phyloP scores from a whole-genome alignment of 2,329 filamentous ascomycete species.

The Aspergillus ochraceoroseus region DNA sequence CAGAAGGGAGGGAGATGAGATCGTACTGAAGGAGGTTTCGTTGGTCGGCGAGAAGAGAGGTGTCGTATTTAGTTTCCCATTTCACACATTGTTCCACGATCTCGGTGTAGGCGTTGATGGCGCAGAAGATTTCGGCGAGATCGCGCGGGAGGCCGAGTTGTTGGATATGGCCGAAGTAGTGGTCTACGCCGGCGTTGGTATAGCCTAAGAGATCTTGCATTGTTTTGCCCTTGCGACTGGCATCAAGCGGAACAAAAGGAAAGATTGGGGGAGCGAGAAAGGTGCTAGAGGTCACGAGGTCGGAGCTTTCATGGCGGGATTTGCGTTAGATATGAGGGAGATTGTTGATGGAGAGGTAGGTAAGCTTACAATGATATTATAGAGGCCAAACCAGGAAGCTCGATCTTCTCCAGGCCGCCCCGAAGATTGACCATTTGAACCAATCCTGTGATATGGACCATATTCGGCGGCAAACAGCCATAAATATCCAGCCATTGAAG shows the following conservation, averaged over 20 bases:
- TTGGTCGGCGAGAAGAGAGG: slow-evolving; percentile 32
- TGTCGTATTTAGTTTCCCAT: slow-evolving; percentile 17
- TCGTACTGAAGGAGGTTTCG: slow-evolving; percentile 40
- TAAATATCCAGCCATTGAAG: slow-evolving; percentile 39
- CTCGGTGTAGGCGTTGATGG: slow-evolving; percentile 31
- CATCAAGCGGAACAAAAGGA: slow-evolving; percentile 26
- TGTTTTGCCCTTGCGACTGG: slow-evolving; percentile 17
- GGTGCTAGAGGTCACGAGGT: slow-evolving; percentile 26
- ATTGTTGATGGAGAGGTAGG: background rate
- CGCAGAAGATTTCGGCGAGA: slow-evolving; percentile 29
- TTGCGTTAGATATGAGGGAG: slow-evolving; percentile 10
- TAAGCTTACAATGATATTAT: slow-evolving; percentile 38
- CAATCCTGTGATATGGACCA: slow-evolving; percentile 35
- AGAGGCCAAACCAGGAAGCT: slow-evolving; percentile 35
- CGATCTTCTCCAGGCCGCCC: slow-evolving; percentile 37
- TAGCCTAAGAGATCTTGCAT: slow-evolving; percentile 29
- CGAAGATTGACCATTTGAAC: slow-evolving; percentile 34
- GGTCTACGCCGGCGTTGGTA: slow-evolving; percentile 23
- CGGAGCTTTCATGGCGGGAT: slow-evolving; percentile 22
- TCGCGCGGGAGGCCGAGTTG: slow-evolving; percentile 29
- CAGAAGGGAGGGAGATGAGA: slow-evolving; percentile 31
- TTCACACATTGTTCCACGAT: slow-evolving; percentile 26
- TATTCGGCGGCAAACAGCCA: slow-evolving; percentile 32
- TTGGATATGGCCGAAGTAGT: slow-evolving; percentile 23
- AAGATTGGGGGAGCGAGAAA: slow-evolving; percentile 26